These are phyloP conservation scores for Apophysomyces elegans DNA, from an alignment of 371 early-diverging fungal species.

Conservation along the genomic window DNA sequence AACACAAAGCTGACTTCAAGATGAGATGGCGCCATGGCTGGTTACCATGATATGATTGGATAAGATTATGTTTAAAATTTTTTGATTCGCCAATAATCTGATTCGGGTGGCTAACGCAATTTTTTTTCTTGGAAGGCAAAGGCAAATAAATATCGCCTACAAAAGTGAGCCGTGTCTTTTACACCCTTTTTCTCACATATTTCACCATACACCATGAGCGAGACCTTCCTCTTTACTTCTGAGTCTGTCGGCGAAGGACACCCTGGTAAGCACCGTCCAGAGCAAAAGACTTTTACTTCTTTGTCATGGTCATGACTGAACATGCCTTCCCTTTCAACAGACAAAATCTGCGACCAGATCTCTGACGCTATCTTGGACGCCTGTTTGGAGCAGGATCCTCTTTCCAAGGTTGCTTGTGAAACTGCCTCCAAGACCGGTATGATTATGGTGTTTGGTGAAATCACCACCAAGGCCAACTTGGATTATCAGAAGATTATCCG, in stretches of 20 bases:
- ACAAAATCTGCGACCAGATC: constrained; percentile 99
- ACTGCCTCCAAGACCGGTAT: constrained; percentile 99
- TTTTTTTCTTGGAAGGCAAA: constrained; percentile 7
- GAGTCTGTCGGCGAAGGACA: constrained; percentile 99
- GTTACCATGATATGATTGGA: not conserved
- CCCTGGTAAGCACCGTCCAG: constrained; percentile 66
- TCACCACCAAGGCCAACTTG: constrained; percentile 96
- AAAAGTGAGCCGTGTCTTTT: not conserved
- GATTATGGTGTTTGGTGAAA: constrained; percentile 99
- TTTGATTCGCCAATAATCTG: constrained; percentile 5
- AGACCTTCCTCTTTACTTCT: constrained; percentile 97
- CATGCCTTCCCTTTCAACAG: constrained; percentile 41
- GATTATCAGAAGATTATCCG: constrained; percentile 99
- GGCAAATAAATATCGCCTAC: constrained; percentile 5
- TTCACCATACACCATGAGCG: constrained; percentile 24
- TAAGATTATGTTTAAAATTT: not conserved
- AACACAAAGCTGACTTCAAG: constrained; percentile 6
- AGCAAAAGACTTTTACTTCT: constrained; percentile 15
- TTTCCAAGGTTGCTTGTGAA: constrained; percentile 99
- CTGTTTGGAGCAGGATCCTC: constrained; percentile 93
- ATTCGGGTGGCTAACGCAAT: constrained; percentile 12
- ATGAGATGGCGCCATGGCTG: constrained; percentile 7
- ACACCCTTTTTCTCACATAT: constrained; percentile 9
- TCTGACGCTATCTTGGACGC: constrained; percentile 99
- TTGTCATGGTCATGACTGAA: not conserved